Evolutionary conservation across 2,329 filamentous ascomycete species (phyloP).

Genomic region (Colletotrichum ledebouriae): DNA sequence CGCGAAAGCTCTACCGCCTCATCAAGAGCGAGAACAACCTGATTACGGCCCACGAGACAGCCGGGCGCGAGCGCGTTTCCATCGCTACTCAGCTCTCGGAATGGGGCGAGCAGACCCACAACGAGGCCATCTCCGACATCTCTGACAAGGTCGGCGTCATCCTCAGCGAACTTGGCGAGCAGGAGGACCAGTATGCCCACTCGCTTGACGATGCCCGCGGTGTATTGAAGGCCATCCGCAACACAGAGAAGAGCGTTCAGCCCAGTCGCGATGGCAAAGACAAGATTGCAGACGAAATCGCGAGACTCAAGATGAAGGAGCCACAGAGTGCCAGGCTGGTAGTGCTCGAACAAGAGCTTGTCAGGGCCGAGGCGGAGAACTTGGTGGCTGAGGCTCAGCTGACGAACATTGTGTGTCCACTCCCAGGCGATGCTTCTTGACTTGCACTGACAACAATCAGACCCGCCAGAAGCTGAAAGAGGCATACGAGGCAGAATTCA

Average conservation of each 20-base stretch:
- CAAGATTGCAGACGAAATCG: constrained; percentile 93
- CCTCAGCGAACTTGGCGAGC: constrained; percentile 91
- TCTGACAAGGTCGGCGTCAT: constrained; percentile 96
- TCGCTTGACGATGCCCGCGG: constrained; percentile 87
- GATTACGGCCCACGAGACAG: constrained; percentile 85
- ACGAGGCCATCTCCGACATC: constrained; percentile 89
- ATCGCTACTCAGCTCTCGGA: constrained; percentile 94
- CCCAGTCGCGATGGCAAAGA: constrained; percentile 88
- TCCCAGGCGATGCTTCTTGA: not conserved
- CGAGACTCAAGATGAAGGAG: constrained; percentile 91
- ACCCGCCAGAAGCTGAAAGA: constrained; percentile 97
- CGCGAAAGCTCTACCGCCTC: constrained; percentile 87
- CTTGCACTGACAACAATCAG: constrained; percentile 56
- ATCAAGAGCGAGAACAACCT: constrained; percentile 96
- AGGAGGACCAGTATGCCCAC: constrained; percentile 90
- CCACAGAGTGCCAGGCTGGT: constrained; percentile 85
- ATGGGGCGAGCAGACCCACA: constrained; percentile 93
- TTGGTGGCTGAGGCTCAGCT: constrained; percentile 96
- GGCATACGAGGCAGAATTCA: constrained; percentile 89
- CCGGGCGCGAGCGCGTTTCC: constrained; percentile 84
- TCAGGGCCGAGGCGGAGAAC: constrained; percentile 94
- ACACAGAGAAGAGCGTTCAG: constrained; percentile 96
- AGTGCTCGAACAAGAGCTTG: constrained; percentile 94
- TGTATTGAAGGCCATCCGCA: constrained; percentile 90
- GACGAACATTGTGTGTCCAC: constrained; percentile 83